Base-by-base conservation (phyloP, 345 rosid species). In the Erucastrum elatum region DNA sequence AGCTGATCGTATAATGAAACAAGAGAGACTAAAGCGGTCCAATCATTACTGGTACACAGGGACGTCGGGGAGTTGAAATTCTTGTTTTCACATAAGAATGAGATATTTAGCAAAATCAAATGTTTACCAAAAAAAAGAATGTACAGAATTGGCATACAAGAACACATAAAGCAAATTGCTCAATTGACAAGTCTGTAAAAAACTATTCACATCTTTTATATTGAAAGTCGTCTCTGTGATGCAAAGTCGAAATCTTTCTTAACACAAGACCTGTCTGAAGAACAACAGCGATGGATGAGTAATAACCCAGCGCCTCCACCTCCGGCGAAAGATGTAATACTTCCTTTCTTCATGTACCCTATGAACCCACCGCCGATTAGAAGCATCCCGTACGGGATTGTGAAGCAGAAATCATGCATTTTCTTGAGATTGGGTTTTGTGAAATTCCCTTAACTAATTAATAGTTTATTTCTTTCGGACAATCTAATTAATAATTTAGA, bases 331-430 rank as follows among this genome's bases (percentile, higher is more conserved):
- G 99, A 96, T 13, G 93, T 85, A 21, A 80, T 30, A 85, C 96
- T 93, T 72, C 94, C 89, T 87, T 86, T 96, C 86, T 82, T 93
- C 63, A 84, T 60, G 75, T 75, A 93, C 12, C 98, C 99, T 21
- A 93, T 64, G 35, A 88, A 77, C 6, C 99, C 99, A n/a, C 99
- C 98, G 21, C 74, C 87, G 79, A 93, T 83, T 17, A 93, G 86
- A 41, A 93, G 71, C 87, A 95, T 46, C 64, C 98, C 98, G 76
- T 95, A 95, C 29, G 99, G 98, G 87, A 93, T 89, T 66, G 98
- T 93, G 86, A 93, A 87, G 87, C 98, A 95, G 86, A 95, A 95
- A 84, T 95, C 98, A 80, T 93, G 93, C 99, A 95, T 90, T 77
- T 80, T 80, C 34, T 63, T 27, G 12, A 61, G 1, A 25, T 16